A percentile compares a stretch with the other conserved stretches of the same genome.
phyloP scores from a whole-genome alignment of 768 basidiomycete genomes.

The Lentinula aciculospora region DNA sequence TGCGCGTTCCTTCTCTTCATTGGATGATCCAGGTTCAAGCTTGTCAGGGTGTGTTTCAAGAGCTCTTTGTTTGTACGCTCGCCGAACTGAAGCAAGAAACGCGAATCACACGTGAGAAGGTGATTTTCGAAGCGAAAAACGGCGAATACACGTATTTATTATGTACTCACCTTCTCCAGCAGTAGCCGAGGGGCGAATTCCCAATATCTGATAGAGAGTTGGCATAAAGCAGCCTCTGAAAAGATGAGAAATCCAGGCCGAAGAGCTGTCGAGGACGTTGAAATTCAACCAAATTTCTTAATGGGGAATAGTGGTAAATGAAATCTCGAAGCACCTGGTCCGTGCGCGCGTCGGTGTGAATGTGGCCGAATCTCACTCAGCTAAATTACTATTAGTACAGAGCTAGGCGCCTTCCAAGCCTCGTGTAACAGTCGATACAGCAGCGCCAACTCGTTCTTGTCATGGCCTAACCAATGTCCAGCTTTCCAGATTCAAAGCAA shows the following conservation, averaged over 20 bases:
- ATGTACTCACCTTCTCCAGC: conserved; percentile 1
- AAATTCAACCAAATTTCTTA: not conserved
- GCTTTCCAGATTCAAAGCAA: no score
- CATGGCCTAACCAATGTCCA: no score
- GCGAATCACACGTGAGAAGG: not conserved
- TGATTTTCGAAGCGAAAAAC: not conserved
- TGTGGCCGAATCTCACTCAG: not conserved
- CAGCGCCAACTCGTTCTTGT: no score
- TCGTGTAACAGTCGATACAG: no score
- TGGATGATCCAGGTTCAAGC: conserved; percentile 46
- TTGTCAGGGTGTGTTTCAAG: conserved; percentile 75
- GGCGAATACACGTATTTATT: not conserved
- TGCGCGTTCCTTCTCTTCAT: conserved; percentile 45
- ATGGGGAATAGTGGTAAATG: not conserved
- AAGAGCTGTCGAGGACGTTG: not conserved
- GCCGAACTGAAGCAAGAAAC: conserved; percentile 42
- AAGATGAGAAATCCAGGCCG: not conserved
- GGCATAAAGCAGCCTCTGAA: not conserved
- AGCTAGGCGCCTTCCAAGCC: no score
- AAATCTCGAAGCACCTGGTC: not conserved
- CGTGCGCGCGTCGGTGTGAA: not conserved
- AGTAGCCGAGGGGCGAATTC: conserved; percentile 1
- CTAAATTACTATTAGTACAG: no score
- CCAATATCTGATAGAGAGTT: conserved; percentile 1
- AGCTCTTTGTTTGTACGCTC: conserved; percentile 60